Base-by-base conservation (phyloP, 352 stramenopile species). In the Thraustochytrium sp. region DNA sequence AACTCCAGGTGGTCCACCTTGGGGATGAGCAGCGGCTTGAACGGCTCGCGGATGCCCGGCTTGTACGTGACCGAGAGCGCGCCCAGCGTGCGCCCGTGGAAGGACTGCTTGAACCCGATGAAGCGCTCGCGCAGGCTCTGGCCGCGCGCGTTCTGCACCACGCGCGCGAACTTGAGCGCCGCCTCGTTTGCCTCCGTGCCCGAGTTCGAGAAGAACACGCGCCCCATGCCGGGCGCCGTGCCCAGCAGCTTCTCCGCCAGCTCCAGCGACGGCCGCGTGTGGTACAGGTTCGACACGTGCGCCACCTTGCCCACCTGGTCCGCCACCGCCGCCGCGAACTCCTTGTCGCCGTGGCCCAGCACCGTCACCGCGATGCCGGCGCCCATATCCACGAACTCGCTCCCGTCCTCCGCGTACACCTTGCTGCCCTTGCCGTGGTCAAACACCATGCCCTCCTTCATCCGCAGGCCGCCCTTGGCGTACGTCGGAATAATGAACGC, bases 171-270 rank as follows among this genome's bases (percentile, higher is more conserved):
- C 83, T 95, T 95, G 86, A 93, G 92, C 0, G 91, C 91, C 26
- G 89, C 92, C 85, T 95, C 92, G 86, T 94, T 95, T 64, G 91
- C 91, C 85, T 97, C 93, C 21, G 92, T 96, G 68, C 96, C 93
- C 2, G 91, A 97, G 88, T 99, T 99, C 87, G 93, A 98, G 89
- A 99, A 99, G 89, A 99, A 99, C n/a, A 95, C 96, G 86, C 97
- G 97, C 87, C 95, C 91, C 77, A 98, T 96, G 53, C 88, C 89
- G 80, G 90, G 90, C n/a, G 92, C 97, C 86, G 98, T 97, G 82
- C 97, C 91, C 76, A 97, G 93, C 4, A 99, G 89, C 88, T 91
- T 97, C 85, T 97, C 92, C 31, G 95, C 96, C 31, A 99, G 89
- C 56, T 94, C 87, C 38, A 96, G 92, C 74, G 97, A 94, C 51